Conservation (phyloP, 257 asterid genomes). For the Datura wrightii region DNA sequence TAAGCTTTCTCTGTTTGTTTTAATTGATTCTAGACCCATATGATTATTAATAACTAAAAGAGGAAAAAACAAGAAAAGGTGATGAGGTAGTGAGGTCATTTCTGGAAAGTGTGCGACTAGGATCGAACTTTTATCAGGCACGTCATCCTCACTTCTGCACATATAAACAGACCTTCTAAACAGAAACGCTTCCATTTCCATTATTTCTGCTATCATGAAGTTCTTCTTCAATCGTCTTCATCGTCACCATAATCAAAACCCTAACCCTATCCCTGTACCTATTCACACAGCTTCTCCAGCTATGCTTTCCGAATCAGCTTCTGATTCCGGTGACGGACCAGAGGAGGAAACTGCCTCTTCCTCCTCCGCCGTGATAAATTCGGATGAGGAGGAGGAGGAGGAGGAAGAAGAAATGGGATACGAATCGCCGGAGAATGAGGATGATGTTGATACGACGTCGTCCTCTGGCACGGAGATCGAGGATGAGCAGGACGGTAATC, state of each 20-base stretch:
- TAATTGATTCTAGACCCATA: no score
- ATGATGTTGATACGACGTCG: slow-evolving; percentile 29
- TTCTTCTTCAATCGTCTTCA: slow-evolving; percentile 26
- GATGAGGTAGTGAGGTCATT: not conserved
- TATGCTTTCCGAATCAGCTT: not conserved
- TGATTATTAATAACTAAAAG: not conserved
- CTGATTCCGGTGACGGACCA: not conserved
- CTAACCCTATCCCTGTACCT: slow-evolving; percentile 18
- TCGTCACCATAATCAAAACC: not conserved
- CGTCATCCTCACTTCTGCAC: not conserved
- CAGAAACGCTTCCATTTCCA: not conserved
- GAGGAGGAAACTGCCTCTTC: not conserved
- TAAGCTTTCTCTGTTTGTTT: not conserved
- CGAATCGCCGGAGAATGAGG: slow-evolving; percentile 19
- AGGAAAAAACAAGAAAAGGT: not conserved
- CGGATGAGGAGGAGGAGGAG: slow-evolving; percentile 30
- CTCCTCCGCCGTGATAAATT: not conserved
- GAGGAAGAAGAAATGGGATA: slow-evolving; percentile 35
- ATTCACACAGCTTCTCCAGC: not conserved
- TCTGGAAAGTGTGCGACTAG: not conserved
- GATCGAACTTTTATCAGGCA: not conserved
- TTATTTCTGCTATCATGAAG: slow-evolving; percentile 31
- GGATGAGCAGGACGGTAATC: slow-evolving; percentile 27
- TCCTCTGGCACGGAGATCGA: slow-evolving; percentile 32
- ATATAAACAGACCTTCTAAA: not conserved